Evolutionary conservation across 495 filamentous ascomycete genomes (phyloP).

Genomic region (Rostrohypoxylon terebratum): DNA sequence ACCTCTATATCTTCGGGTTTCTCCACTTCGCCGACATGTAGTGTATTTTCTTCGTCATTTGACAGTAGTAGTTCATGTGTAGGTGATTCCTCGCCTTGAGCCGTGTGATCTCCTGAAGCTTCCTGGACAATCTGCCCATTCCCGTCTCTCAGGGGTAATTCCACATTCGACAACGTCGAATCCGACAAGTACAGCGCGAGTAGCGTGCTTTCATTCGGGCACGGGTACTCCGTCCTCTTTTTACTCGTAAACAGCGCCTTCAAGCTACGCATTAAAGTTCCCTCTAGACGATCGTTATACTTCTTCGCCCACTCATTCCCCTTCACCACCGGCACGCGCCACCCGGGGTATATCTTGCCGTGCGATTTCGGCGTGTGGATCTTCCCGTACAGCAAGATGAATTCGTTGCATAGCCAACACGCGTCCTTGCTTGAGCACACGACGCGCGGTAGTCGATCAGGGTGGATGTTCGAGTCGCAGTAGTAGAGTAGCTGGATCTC

Average conservation of each 20-base stretch:
- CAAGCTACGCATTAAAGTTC: conserved; percentile 17
- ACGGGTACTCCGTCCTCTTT: conserved; percentile 11
- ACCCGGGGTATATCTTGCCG: conserved; percentile 56
- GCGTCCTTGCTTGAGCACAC: conserved; percentile 63
- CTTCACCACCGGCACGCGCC: conserved; percentile 46
- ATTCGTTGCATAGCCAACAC: conserved; percentile 62
- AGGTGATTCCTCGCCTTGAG: neutral
- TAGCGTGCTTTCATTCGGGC: conserved; percentile 43
- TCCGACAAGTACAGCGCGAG: conserved; percentile 34
- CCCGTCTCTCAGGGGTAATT: neutral
- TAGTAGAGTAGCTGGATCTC: conserved; percentile 63
- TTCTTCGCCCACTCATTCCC: conserved; percentile 26
- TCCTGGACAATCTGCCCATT: neutral
- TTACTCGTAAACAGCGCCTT: conserved; percentile 12
- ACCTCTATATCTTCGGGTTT: neutral
- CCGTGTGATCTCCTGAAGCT: neutral
- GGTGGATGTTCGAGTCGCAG: conserved; percentile 47
- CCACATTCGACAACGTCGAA: conserved; percentile 18
- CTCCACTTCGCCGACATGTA: neutral
- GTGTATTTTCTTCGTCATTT: neutral
- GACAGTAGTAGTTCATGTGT: neutral
- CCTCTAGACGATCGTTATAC: conserved; percentile 34
- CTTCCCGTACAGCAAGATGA: conserved; percentile 56
- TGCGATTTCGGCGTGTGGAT: conserved; percentile 57
- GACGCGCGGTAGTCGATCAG: conserved; percentile 56